Evolutionary conservation across 2,329 filamentous ascomycete species (phyloP).

Genomic region (Clarireedia homoeocarpa): DNA sequence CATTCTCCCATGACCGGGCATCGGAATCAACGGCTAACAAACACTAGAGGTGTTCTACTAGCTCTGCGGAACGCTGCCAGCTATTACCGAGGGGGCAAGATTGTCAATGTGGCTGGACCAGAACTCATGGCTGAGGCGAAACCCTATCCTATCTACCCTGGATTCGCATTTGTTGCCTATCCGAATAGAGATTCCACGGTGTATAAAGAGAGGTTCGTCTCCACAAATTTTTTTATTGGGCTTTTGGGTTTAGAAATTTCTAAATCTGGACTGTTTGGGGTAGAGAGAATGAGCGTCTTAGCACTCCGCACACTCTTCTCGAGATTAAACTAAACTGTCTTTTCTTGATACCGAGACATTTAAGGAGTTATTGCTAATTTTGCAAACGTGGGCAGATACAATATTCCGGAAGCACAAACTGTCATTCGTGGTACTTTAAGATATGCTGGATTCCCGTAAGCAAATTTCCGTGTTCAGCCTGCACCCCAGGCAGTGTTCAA

Average conservation of each 20-base stretch:
- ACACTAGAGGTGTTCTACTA: constrained; percentile 68
- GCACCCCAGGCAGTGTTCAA: too few species aligned
- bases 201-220: constrained; percentile 31
- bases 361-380: too few species aligned
- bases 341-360: too few species aligned
- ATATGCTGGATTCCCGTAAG: constrained; percentile 72
- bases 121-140: constrained; percentile 84
- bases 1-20: too few species aligned
- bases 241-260: too few species aligned
- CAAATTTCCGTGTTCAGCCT: too few species aligned
- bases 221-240: too few species aligned
- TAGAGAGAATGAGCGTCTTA: too few species aligned
- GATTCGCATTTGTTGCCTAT: constrained; percentile 81
- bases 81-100: constrained; percentile 72
- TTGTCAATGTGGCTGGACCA: constrained; percentile 52
- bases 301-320: too few species aligned
- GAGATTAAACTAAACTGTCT: too few species aligned
- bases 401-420: constrained; percentile 85
- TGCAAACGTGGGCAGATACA: constrained; percentile 41
- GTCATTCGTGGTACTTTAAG: constrained; percentile 76
- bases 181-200: constrained; percentile 84
- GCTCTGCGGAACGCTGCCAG: constrained; percentile 81
- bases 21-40: too few species aligned
- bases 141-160: constrained; percentile 81
- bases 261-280: too few species aligned